These are phyloP conservation scores for Asterophora lycoperdoides DNA, from an alignment of 768 basidiomycete genomes.

Conservation along the genomic window DNA sequence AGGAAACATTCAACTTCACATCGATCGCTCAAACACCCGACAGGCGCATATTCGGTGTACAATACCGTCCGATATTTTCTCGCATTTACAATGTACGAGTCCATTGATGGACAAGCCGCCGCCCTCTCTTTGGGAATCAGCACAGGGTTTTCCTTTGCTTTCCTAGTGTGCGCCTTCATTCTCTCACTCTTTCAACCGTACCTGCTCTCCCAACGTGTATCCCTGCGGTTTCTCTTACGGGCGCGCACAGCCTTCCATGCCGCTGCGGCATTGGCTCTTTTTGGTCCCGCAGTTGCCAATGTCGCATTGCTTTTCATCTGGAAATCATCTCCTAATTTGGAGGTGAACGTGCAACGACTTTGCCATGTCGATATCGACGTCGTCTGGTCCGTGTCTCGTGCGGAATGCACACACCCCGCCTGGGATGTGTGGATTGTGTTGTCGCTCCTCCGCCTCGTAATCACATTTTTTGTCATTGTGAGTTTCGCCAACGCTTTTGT, in stretches of 20 bases:
- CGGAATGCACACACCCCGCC: constrained; percentile 26
- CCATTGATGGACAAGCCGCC: constrained; percentile 35
- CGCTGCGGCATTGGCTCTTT: constrained; percentile 42
- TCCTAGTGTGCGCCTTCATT: constrained; percentile 33
- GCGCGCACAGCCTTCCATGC: constrained; percentile 32
- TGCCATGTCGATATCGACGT: constrained; percentile 66
- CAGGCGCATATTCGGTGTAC: constrained; percentile 60
- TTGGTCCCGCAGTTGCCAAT: constrained; percentile 53
- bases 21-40: not conserved
- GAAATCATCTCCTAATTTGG: constrained; percentile 36
- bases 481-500: constrained; percentile 24
- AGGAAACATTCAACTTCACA: not conserved
- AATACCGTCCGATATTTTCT: constrained; percentile 63
- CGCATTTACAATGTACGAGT: constrained; percentile 44
- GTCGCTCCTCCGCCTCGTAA: constrained; percentile 45
- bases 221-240: constrained; percentile 28
- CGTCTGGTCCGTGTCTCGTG: constrained; percentile 49
- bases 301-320: constrained; percentile 51
- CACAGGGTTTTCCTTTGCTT: constrained; percentile 37
- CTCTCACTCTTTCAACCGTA: constrained; percentile 38
- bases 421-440: constrained; percentile 56
- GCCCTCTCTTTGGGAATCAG: constrained; percentile 48
- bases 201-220: constrained; percentile 28
- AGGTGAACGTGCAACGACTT: constrained; percentile 36
- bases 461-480: constrained; percentile 53